Evolutionary conservation across 768 basidiomycete genomes (phyloP).

Genomic region (Lactarius hengduanensis): DNA sequence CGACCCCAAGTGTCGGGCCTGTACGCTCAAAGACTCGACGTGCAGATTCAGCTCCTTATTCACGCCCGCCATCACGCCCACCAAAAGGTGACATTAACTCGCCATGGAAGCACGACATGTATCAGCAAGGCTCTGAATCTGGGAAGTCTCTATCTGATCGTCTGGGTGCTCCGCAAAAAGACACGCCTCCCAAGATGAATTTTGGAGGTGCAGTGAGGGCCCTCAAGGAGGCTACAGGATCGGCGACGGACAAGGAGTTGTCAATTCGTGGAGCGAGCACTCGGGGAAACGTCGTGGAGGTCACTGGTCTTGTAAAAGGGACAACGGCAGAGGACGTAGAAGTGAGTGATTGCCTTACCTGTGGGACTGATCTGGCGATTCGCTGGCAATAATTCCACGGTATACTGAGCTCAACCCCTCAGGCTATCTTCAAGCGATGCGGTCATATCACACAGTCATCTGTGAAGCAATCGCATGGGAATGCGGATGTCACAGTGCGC

Average conservation of each 20-base stretch:
- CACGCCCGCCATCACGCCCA: conserved; percentile 26
- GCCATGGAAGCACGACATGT: conserved; percentile 28
- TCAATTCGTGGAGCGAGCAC: conserved; percentile 30
- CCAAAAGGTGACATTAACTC: conserved; percentile 29
- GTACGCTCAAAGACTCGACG: conserved; percentile 26
- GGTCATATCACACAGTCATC: conserved; percentile 28
- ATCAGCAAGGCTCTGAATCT: conserved; percentile 13
- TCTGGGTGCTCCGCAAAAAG: conserved; percentile 13
- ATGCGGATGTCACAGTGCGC: conserved; percentile 28
- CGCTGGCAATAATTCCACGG: not conserved
- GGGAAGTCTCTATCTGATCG: conserved; percentile 27
- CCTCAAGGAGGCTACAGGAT: conserved; percentile 27
- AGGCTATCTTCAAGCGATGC: conserved; percentile 31
- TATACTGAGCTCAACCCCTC: not conserved
- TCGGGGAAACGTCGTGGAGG: conserved; percentile 29
- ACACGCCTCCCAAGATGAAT: conserved; percentile 27
- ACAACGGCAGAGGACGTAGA: conserved; percentile 30
- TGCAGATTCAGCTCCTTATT: conserved; percentile 26
- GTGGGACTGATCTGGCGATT: not conserved
- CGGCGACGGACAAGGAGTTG: conserved; percentile 14
- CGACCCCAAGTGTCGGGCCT: conserved; percentile 21
- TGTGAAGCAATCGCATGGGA: conserved; percentile 17
- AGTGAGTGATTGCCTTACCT: conserved; percentile 10
- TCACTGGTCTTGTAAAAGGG: conserved; percentile 29
- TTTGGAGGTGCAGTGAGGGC: conserved; percentile 27